phyloP scores from a whole-genome alignment of 768 basidiomycete genomes.

The Sporobolomyces roseus region DNA sequence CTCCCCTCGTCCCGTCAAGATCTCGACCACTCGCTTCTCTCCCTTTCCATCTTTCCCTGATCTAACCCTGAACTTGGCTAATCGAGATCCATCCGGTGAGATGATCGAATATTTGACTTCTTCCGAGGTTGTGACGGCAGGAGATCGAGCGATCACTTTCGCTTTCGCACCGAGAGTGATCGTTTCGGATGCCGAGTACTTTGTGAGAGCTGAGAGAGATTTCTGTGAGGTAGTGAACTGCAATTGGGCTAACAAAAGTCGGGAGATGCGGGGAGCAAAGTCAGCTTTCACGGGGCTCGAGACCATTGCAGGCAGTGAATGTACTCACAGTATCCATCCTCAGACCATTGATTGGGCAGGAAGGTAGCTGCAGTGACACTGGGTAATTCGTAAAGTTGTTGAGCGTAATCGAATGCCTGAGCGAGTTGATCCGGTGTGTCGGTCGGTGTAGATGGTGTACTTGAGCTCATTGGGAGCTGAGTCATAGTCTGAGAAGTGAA shows the following conservation, averaged over 20 bases:
- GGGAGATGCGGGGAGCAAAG: neutral
- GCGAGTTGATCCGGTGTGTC: neutral
- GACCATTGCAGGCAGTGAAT: neutral
- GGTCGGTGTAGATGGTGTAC: no score
- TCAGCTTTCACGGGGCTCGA: no score
- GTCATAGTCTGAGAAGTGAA: neutral
- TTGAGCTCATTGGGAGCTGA: neutral
- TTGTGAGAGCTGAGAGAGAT: conserved; percentile 22
- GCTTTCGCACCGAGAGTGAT: conserved; percentile 1
- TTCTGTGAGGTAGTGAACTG: conserved; percentile 17
- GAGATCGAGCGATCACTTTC: neutral
- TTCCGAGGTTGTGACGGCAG: neutral
- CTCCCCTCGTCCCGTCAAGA: conserved; percentile 54
- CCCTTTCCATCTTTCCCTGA: conserved; percentile 34
- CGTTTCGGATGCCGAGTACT: conserved; percentile 9
- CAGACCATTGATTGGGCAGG: neutral
- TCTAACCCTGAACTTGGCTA: conserved; percentile 55
- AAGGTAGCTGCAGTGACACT: neutral
- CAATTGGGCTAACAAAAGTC: conserved; percentile 8
- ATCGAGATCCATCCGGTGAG: conserved; percentile 53
- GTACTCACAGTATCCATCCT: neutral
- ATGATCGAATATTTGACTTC: conserved; percentile 45
- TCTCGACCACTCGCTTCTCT: conserved; percentile 57
- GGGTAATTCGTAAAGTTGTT: conserved; percentile 1
- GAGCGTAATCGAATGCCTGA: neutral